Percentiles rank a stretch among this genome's conserved stretches.
Conservation (phyloP, 2,329 filamentous ascomycete species). For the Alternaria longipes region DNA sequence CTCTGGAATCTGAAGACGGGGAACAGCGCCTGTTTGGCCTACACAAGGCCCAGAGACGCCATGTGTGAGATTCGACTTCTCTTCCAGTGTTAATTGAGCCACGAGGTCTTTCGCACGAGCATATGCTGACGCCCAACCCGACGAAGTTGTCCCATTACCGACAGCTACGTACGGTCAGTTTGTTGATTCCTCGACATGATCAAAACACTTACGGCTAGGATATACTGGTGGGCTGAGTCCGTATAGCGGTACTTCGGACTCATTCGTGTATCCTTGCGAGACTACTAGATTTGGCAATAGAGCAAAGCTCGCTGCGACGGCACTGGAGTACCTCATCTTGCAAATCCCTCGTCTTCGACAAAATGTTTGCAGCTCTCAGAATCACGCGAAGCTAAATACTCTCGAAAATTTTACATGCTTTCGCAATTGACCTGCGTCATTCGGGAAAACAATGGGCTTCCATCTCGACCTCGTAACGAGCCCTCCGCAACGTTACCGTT, state of each 20-base stretch:
- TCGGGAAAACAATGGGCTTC: neutral
- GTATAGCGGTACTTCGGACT: slow-evolving; percentile 42
- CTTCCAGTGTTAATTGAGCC: slow-evolving; percentile 52
- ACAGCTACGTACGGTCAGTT: slow-evolving; percentile 25
- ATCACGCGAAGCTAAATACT: neutral
- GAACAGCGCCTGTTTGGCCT: slow-evolving; percentile 49
- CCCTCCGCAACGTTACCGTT: slow-evolving; percentile 14
- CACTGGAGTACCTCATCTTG: slow-evolving; percentile 17
- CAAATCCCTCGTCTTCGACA: neutral
- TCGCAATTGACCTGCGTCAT: slow-evolving; percentile 11
- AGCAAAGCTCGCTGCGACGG: slow-evolving; percentile 14
- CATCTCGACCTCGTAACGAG: slow-evolving; percentile 21
- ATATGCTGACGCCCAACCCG: slow-evolving; percentile 41
- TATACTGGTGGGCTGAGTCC: slow-evolving; percentile 43
- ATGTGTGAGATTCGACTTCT: slow-evolving; percentile 55
- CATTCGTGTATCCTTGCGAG: slow-evolving; percentile 35
- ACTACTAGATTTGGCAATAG: slow-evolving; percentile 16
- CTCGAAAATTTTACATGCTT: neutral
- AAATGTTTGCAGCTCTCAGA: neutral
- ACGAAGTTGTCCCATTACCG: slow-evolving; percentile 35
- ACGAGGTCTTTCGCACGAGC: slow-evolving; percentile 52
- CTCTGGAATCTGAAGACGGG: slow-evolving; percentile 49
- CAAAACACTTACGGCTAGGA: slow-evolving; percentile 36
- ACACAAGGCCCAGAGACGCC: slow-evolving; percentile 46
- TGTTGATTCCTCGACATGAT: neutral